These are phyloP conservation scores for Aspergillus campestris DNA, from an alignment of 495 filamentous ascomycete species.

Conservation along the genomic window DNA sequence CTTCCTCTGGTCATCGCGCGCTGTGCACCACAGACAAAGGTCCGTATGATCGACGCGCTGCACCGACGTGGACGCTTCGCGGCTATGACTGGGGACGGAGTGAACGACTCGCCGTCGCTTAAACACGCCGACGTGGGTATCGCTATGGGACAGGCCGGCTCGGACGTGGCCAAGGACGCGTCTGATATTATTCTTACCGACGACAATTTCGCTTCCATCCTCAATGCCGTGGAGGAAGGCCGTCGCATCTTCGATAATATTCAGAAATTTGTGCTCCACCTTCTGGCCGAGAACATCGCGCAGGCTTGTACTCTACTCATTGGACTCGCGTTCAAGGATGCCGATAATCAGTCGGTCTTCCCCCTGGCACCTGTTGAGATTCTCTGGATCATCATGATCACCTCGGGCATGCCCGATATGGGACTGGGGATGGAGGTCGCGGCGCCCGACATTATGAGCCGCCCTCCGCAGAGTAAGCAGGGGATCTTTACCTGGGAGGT, in stretches of 20 bases:
- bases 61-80: slow-evolving; percentile 57
- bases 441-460: slow-evolving; percentile 56
- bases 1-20: slow-evolving; percentile 64
- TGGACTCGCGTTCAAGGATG: slow-evolving; percentile 65
- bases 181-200: slow-evolving; percentile 73
- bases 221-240: slow-evolving; percentile 65
- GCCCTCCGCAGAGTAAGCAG: slow-evolving; percentile 56
- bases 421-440: slow-evolving; percentile 65
- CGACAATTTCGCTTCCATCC: slow-evolving; percentile 82
- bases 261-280: slow-evolving; percentile 71
- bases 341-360: slow-evolving; percentile 54
- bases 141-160: slow-evolving; percentile 72
- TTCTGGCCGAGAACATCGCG: slow-evolving; percentile 65
- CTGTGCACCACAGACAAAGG: slow-evolving; percentile 64
- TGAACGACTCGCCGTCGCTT: slow-evolving; percentile 78
- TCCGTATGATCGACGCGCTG: slow-evolving; percentile 70
- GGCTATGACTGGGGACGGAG: slow-evolving; percentile 84
- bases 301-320: slow-evolving; percentile 60
- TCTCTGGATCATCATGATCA: slow-evolving; percentile 73
- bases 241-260: slow-evolving; percentile 70
- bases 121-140: slow-evolving; percentile 80
- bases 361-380: slow-evolving; percentile 66
- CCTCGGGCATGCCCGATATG: slow-evolving; percentile 65
- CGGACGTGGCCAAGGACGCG: slow-evolving; percentile 82
- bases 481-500: slow-evolving; percentile 66